A percentile compares a stretch with the other conserved stretches of the same genome.
Conservation (phyloP, 2,329 filamentous ascomycete species). For the Monilinia fructicola region DNA sequence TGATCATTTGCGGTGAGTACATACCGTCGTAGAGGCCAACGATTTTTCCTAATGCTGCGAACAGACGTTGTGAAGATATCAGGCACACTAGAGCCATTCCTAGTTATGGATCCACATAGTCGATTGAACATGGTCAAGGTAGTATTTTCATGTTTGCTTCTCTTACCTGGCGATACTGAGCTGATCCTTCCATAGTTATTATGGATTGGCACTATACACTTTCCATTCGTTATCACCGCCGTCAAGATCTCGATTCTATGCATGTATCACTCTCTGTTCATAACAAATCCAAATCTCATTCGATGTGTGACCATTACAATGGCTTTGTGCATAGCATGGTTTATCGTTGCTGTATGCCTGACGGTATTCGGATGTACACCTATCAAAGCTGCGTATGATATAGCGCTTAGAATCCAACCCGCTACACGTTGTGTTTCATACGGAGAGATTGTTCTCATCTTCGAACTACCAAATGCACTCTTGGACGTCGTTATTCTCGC, state of each 20-base stretch:
- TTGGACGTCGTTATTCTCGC: slow-evolving; percentile 15
- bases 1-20: slow-evolving; percentile 19
- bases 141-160: neutral
- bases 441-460: slow-evolving; percentile 12
- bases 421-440: slow-evolving; percentile 17
- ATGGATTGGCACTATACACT: slow-evolving; percentile 21
- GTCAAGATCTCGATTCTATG: slow-evolving; percentile 22
- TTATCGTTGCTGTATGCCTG: slow-evolving; percentile 5
- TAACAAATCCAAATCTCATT: slow-evolving; percentile 6
- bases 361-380: slow-evolving; percentile 20
- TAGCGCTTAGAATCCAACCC: slow-evolving; percentile 13
- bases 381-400: slow-evolving; percentile 15
- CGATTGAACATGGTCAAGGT: slow-evolving; percentile 18
- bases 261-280: slow-evolving; percentile 21
- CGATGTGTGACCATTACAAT: slow-evolving; percentile 1
- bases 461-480: slow-evolving; percentile 13
- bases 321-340: slow-evolving; percentile 14
- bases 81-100: slow-evolving; percentile 16
- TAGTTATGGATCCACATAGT: neutral
- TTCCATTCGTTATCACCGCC: slow-evolving; percentile 14
- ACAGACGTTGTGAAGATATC: slow-evolving; percentile 13
- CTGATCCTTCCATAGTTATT: neutral
- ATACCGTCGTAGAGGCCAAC: neutral
- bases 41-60: neutral
- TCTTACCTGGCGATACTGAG: neutral